Percentiles rank a stretch among this genome's conserved stretches.
These are phyloP conservation scores for Porodaedalea pini DNA, from an alignment of 1,284 basidiomycete genomes.

Conservation along the genomic window DNA sequence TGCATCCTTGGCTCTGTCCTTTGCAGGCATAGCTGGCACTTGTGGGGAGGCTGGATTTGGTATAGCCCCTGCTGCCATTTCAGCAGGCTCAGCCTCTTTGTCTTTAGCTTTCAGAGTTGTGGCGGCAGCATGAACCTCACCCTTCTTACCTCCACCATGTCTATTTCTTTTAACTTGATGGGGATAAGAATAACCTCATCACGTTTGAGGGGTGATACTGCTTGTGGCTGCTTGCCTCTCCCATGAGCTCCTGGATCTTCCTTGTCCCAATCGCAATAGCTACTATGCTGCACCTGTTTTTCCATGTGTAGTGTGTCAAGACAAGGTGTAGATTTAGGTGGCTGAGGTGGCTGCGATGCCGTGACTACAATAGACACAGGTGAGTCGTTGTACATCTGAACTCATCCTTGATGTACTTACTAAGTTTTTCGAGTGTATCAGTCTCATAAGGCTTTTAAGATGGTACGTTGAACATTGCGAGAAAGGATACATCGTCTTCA, in stretches of 20 bases:
- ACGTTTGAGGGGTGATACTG: slow-evolving; percentile 9
- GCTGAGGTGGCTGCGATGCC: slow-evolving; percentile 49
- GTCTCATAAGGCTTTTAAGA: slow-evolving; percentile 48
- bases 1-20: slow-evolving; percentile 15
- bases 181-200: slow-evolving; percentile 8
- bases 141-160: slow-evolving; percentile 7
- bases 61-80: background rate
- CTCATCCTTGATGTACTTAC: slow-evolving; percentile 38
- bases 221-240: slow-evolving; percentile 43
- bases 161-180: slow-evolving; percentile 4
- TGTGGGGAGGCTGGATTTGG: background rate
- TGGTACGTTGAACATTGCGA: slow-evolving; percentile 57
- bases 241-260: slow-evolving; percentile 46
- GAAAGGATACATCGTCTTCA: slow-evolving; percentile 77
- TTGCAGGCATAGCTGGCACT: background rate
- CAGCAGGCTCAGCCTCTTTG: background rate
- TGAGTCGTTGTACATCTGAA: slow-evolving; percentile 6
- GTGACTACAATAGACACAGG: slow-evolving; percentile 42
- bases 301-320: slow-evolving; percentile 85
- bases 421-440: slow-evolving; percentile 56
- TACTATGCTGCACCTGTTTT: slow-evolving; percentile 67
- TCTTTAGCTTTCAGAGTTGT: background rate
- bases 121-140: background rate
- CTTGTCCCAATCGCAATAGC: slow-evolving; percentile 40
- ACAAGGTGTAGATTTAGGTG: slow-evolving; percentile 80